Base-by-base conservation (phyloP, 2,329 filamentous ascomycete species). In the Mycogone perniciosa region DNA sequence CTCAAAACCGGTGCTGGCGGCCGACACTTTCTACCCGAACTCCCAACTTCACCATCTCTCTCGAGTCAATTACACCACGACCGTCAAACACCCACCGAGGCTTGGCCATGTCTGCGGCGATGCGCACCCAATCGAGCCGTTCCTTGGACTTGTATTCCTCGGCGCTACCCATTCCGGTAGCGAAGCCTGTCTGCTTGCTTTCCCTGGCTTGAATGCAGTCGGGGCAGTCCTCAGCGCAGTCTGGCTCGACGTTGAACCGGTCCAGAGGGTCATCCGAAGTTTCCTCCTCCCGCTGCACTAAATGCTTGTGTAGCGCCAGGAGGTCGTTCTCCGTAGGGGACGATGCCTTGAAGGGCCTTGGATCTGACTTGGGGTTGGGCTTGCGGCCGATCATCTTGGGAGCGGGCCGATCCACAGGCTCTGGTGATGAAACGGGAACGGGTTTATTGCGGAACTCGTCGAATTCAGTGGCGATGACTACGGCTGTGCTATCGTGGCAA, bases 71-170 rank as follows among this genome's bases (percentile, higher is more conserved):
- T 31, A 79, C 71, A 37, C 76, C 76, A 49, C 75, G 74, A n/a
- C 77, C 77, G 53, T 81, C 77, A 64, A 81, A 81, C 29, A 80
- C 67, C 75, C 76, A 79, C 51, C 72, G 74, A 8, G 77, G 77
- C 64, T 75, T 73, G 44, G 68, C 68, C 76, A 80, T 79, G 55
- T 64, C 62, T 47, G 68, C 62, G 41, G 75, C 67, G 40, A 80
- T 75, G 62, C 66, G 71, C 49, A 66, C 67, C 77, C 77, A 81
- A 65, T 80, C 74, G 13, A 80, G 60, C 35, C 64, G 68, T 62
- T 74, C 74, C 63, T 72, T 76, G 48, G 68, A 56, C 57, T 69
- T 71, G 64, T 75, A 71, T 60, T 75, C 73, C 37, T 69, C 67
- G n/a, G 66, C 63, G 47, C 66, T 67, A 47, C 71, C 71, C 59